A percentile compares a stretch with the other conserved stretches of the same genome.
Evolutionary conservation across 495 filamentous ascomycete genomes (phyloP).

Genomic region (Mycothermus thermophilus): DNA sequence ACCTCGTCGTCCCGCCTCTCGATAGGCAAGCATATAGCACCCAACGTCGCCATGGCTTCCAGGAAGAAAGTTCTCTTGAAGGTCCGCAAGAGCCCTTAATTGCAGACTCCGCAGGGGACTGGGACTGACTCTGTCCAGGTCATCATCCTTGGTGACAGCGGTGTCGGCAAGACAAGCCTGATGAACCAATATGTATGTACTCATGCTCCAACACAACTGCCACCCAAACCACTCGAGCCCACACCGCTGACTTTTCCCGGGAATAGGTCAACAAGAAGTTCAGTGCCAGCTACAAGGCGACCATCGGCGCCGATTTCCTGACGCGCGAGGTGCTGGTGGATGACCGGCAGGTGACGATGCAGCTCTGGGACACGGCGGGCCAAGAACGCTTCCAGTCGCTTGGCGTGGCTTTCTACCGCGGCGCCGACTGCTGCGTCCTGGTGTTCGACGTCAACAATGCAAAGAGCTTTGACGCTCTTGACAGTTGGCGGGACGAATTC

Average conservation of each 20-base stretch:
- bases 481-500: constrained; percentile 98
- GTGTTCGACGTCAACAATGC: constrained; percentile 99
- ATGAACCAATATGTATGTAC: constrained; percentile 98
- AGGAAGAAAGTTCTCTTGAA: constrained; percentile 96
- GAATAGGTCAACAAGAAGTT: constrained; percentile 98
- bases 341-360: constrained; percentile 95
- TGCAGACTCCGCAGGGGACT: too few relatives aligned
- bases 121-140: too few relatives aligned
- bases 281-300: constrained; percentile 98
- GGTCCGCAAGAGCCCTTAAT: constrained; percentile 48
- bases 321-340: constrained; percentile 97
- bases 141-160: constrained; percentile 95
- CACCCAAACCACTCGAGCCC: background rate
- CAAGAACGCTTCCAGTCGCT: constrained; percentile 97
- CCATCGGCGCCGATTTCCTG: constrained; percentile 96
- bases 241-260: constrained; percentile 3
- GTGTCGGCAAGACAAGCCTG: constrained; percentile 97
- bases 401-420: constrained; percentile 95
- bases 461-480: constrained; percentile 96
- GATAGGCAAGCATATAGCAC: too few relatives aligned
- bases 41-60: constrained; percentile 53
- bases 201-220: constrained; percentile 20
- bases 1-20: too few relatives aligned
- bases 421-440: constrained; percentile 95
- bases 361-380: constrained; percentile 98